phyloP scores from a whole-genome alignment of 2,329 filamentous ascomycete genomes.

The Lachnellula cervina region DNA sequence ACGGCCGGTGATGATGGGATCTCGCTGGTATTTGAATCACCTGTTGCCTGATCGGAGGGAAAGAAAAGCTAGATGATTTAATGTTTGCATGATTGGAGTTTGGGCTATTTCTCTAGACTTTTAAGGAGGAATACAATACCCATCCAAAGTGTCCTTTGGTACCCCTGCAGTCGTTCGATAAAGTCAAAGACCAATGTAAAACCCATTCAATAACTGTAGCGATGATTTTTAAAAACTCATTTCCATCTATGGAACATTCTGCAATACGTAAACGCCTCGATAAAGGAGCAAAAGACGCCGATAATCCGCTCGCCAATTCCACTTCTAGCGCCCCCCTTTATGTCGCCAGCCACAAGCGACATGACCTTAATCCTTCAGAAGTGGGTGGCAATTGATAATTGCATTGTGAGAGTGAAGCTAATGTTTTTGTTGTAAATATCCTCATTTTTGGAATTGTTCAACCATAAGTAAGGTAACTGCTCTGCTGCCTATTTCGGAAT shows the following conservation, averaged over 20 bases:
- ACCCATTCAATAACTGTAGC: background rate
- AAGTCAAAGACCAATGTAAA: too few species aligned
- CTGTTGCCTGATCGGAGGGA: conserved; percentile 10
- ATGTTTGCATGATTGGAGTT: background rate
- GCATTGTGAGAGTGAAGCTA: background rate
- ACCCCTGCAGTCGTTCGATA: background rate
- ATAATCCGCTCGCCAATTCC: background rate
- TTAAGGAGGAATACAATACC: background rate
- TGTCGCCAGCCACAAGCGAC: background rate
- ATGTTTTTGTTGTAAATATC: background rate
- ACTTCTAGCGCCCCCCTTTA: background rate
- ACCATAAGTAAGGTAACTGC: too few species aligned
- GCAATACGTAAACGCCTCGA: too few species aligned
- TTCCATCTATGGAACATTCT: too few species aligned
- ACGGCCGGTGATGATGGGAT: conserved; percentile 87
- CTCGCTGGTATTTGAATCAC: conserved; percentile 59
- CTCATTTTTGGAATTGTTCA: background rate
- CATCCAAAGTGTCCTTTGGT: background rate
- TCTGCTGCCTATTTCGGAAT: too few species aligned
- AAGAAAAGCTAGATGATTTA: background rate
- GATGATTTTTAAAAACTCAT: background rate
- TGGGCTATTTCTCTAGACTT: background rate
- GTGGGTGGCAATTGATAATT: background rate
- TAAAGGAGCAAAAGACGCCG: background rate
- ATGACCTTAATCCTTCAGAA: background rate